Base-by-base conservation (phyloP, 331 rosid genomes). In the Quercus phellos region DNA sequence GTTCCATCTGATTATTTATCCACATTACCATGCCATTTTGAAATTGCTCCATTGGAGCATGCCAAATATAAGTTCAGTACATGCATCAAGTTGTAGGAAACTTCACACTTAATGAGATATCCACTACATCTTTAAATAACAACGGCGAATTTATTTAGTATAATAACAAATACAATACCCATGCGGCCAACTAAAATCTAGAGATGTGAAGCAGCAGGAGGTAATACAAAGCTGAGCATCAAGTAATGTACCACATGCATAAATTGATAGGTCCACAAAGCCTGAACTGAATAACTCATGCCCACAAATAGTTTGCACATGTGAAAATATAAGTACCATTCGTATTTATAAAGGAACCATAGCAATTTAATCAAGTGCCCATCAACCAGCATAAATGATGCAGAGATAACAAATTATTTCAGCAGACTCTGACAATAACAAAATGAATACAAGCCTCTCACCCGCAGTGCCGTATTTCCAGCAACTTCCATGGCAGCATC, bases 401-500 rank as follows among this genome's bases (percentile, higher is more conserved):
- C n/a, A 55, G 21, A n/a, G 24, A 5, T 5, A 32, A 68, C 35
- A 29, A 3, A 6, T 7, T 26, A n/a, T 27, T 26, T 35, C 5
- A 70, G 69, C 24, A 68, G 60, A 29, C 12, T 35, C 34, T 2
- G 18, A 61, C 4, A 17, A 21, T 60, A 24, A 22, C 10, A 34
- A 22, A 56, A 9, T 70, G 51, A n/a, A 67, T 54, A 80, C 80
- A 60, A 55, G 75, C 54, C 73, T 80, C 98, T 83, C 82, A 93
- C 99, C 88, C 90, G 90, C 43, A 83, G 1, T 80, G 99, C 99
- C 0, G 98, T 95, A 77, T 76, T 95, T 78, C 88, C 99, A 19
- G 99, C 99, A 53, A 93, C 98, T 85, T 93, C 98, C 91, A 95
- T 81, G 68, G 99, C 98, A 78, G 99, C 85, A 80, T 95, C 99